Evolutionary conservation across 441 rosid species (phyloP).

Genomic region (Rhodomyrtus psidioides): DNA sequence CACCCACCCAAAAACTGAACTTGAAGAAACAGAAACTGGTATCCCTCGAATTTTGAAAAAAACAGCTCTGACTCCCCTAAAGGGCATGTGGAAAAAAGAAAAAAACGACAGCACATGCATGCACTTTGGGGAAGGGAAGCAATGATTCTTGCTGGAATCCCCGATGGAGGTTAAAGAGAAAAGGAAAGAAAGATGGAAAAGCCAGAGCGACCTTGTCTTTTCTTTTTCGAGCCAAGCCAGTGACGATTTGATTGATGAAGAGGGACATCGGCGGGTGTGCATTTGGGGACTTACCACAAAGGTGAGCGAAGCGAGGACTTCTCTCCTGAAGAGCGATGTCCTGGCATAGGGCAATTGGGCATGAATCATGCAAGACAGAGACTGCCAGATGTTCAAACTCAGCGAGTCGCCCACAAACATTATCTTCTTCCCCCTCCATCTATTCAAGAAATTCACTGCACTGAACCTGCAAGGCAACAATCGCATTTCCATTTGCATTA

Average conservation of each 20-base stretch:
- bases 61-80: not conserved
- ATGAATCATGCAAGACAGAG: conserved; percentile 46
- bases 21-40: not conserved
- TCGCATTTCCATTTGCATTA: not conserved
- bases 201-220: not conserved
- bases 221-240: not conserved
- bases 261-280: not conserved
- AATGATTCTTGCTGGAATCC: not conserved
- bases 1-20: not conserved
- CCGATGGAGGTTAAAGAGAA: not conserved
- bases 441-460: conserved; percentile 48
- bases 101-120: not conserved
- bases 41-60: not conserved
- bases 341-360: conserved; percentile 46
- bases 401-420: conserved; percentile 84
- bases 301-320: conserved; percentile 44
- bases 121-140: not conserved
- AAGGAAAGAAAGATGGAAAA: not conserved
- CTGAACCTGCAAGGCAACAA: conserved; percentile 33
- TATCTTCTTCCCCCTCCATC: conserved; percentile 65
- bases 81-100: not conserved
- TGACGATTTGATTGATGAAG: not conserved
- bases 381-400: conserved; percentile 59
- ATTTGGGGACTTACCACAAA: conserved; percentile 27
- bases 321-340: conserved; percentile 23